Base-by-base conservation (phyloP, 768 basidiomycete species). In the Leccinum longicurvipes region DNA sequence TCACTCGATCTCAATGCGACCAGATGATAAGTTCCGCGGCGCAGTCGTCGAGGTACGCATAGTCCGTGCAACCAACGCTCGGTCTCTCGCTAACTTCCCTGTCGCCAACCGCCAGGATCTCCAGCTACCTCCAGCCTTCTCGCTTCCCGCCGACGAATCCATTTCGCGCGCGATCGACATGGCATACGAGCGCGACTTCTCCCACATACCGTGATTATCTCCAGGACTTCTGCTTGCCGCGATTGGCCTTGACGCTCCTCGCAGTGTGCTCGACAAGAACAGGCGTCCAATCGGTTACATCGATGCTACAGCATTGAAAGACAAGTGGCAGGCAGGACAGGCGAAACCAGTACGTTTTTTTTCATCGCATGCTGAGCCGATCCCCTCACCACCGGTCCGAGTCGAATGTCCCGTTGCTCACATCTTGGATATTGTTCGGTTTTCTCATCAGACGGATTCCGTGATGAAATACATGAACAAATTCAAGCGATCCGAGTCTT, bases 131-230 rank as follows among this genome's bases (percentile, higher is more conserved):
- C 94, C 94, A 9, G 94, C 93, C 0, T 95, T 95, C 70, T 82
- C 87, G 15, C 77, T 96, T 3, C 87, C 88, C 8, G 74, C 79
- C 11, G 78, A 79, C 55, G 91, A 91, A 64, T 78, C 82, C 19
- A 84, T 95, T 55, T 79, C 82, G 9, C 78, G 81, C 23, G 93
- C 91, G 1, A 82, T 96, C 27, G 91, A 92, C 62, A 80, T 89
- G 24, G 94, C 93, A 0, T 96, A 94, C 63, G 94, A 97, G 61
- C 84, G 93, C 31, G 94, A 97, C 68, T 97, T 95, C 73, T 93
- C 93, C 17, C 87, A 95, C 63, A 86, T 96, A 58, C 94, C 94
- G 94, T 95, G 63, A 64, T 74, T 73, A 21, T 32, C 5, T 48
- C 15, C 32, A 5, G n/a, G 36, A 10, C n/a, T 28, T 47, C 39